phyloP scores from a whole-genome alignment of 2,329 filamentous ascomycete species.

The Dryadomyces quercus-mongolicae region DNA sequence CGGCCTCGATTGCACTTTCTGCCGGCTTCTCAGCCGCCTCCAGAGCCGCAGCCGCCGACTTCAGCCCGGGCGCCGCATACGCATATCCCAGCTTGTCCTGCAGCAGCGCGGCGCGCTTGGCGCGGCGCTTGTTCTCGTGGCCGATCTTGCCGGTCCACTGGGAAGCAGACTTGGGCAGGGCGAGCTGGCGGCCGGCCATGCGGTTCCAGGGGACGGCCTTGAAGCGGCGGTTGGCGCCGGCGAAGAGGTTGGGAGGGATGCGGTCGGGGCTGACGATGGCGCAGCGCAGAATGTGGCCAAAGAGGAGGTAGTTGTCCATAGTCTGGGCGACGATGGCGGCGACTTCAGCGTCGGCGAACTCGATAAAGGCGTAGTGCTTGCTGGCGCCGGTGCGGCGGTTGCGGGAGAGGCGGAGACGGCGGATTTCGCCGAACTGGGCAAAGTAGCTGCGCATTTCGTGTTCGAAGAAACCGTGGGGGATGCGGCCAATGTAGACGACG shows the following conservation, averaged over 20 bases:
- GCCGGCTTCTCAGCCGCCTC: neutral
- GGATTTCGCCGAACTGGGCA: conserved; percentile 79
- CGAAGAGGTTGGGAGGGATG: conserved; percentile 69
- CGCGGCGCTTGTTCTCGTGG: conserved; percentile 60
- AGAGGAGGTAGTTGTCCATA: conserved; percentile 96
- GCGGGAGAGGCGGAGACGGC: conserved; percentile 67
- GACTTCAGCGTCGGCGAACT: conserved; percentile 67
- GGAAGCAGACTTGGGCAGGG: conserved; percentile 59
- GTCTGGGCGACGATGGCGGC: conserved; percentile 87
- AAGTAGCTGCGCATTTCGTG: conserved; percentile 91
- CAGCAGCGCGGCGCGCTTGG: conserved; percentile 59
- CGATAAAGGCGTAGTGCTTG: conserved; percentile 91
- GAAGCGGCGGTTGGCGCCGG: conserved; percentile 81
- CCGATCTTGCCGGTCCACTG: conserved; percentile 68
- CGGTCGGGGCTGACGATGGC: conserved; percentile 54
- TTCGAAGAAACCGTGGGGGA: conserved; percentile 73
- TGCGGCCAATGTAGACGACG: conserved; percentile 76
- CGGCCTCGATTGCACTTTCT: neutral
- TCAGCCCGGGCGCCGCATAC: conserved; percentile 62
- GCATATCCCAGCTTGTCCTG: conserved; percentile 68
- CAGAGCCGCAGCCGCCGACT: conserved; percentile 18
- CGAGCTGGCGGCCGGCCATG: conserved; percentile 65
- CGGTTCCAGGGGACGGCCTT: conserved; percentile 77
- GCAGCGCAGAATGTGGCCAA: conserved; percentile 86
- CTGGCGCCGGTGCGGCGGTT: conserved; percentile 85